Percentiles rank a stretch among this genome's conserved stretches.
Conservation (phyloP, 176 grass and related monocot genomes). For the Oryza coarctata region DNA sequence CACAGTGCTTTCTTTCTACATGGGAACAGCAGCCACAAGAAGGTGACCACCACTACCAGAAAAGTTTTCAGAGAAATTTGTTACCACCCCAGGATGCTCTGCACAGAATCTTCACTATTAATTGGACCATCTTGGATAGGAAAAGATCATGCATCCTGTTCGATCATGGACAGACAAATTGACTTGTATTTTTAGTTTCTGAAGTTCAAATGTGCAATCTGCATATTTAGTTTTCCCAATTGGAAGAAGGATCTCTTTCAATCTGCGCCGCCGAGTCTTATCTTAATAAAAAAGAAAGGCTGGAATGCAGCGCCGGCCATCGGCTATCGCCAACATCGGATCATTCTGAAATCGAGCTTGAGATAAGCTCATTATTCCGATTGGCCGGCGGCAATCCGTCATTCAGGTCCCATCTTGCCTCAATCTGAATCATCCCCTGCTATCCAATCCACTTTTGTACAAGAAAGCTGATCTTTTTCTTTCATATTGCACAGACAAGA, state of each 20-base stretch:
- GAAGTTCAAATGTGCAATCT: background rate
- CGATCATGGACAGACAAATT: background rate
- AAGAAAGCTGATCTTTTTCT: background rate
- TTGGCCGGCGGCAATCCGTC: conserved; percentile 4
- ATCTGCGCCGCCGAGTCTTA: conserved; percentile 7
- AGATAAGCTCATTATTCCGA: conserved; percentile 14
- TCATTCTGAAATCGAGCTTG: conserved; percentile 1
- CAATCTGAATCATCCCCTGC: background rate
- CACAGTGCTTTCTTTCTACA: conserved; percentile 9
- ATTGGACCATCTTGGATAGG: background rate
- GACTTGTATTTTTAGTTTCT: background rate
- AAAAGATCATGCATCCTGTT: background rate
- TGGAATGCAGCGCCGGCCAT: conserved; percentile 10
- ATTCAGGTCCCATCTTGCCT: conserved; percentile 16
- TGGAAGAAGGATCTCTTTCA: conserved; percentile 24
- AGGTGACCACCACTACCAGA: background rate
- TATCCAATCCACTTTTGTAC: background rate
- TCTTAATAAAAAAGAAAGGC: conserved; percentile 35
- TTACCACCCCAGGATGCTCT: background rate
- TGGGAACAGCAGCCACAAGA: background rate
- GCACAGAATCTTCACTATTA: background rate
- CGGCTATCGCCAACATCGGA: background rate
- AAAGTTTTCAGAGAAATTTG: conserved; percentile 9
- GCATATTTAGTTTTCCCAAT: background rate
- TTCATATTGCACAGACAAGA: background rate